A percentile compares a stretch with the other conserved stretches of the same genome.
phyloP scores from a whole-genome alignment of 257 asterid species.

The Gynochthodes officinalis region DNA sequence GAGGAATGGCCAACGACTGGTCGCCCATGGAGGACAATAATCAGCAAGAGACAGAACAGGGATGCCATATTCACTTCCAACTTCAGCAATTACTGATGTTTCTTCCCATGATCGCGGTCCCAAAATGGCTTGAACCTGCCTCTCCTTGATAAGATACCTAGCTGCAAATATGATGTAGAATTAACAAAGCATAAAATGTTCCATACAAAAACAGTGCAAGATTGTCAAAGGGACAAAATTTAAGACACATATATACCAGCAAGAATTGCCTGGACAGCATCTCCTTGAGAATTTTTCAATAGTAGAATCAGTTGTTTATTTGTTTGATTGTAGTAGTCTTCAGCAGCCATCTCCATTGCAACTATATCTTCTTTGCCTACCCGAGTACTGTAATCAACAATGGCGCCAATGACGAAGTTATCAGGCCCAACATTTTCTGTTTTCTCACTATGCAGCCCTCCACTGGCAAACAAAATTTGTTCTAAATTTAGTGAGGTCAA shows the following conservation, averaged over 20 bases:
- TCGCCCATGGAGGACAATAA: conserved; percentile 29
- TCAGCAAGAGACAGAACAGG: conserved; percentile 36
- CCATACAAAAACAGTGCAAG: neutral
- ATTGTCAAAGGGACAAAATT: neutral
- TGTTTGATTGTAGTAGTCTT: conserved; percentile 17
- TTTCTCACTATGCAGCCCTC: neutral
- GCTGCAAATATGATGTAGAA: conserved; percentile 22
- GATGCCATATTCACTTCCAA: conserved; percentile 6
- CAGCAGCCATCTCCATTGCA: conserved; percentile 38
- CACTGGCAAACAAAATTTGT: neutral
- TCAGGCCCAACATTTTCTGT: neutral
- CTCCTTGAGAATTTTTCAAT: conserved; percentile 20
- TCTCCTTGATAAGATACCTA: conserved; percentile 25
- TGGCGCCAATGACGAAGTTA: conserved; percentile 25
- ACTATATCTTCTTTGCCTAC: conserved; percentile 34
- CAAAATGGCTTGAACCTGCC: conserved; percentile 24
- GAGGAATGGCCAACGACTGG: conserved; percentile 30
- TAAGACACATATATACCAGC: conserved; percentile 25
- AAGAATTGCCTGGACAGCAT: conserved; percentile 28
- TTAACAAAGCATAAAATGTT: neutral
- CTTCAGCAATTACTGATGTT: conserved; percentile 39
- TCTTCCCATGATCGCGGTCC: conserved; percentile 48
- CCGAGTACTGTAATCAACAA: conserved; percentile 28
- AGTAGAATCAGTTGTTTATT: conserved; percentile 12
- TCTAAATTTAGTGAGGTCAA: neutral